Percentiles rank a stretch among this genome's conserved stretches.
Evolutionary conservation across 1,284 basidiomycete species (phyloP).

Genomic region (Melampsora larici-populina): DNA sequence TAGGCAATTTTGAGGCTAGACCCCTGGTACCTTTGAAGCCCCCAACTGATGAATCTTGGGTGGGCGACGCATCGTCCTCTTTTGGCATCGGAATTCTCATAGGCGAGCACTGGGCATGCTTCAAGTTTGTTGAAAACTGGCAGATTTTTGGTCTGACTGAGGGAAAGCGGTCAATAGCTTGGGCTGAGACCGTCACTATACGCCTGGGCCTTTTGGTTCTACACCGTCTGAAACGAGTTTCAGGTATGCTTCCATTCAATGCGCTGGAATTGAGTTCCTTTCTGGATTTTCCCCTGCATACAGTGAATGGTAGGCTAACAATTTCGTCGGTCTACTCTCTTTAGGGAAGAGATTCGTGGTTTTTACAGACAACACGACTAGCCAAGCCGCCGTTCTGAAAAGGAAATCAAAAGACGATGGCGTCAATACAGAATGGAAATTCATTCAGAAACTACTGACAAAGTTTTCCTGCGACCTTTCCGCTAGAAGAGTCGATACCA

Average conservation of each 20-base stretch:
- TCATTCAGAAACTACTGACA: not conserved
- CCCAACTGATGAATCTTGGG: not conserved
- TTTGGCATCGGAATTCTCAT: not conserved
- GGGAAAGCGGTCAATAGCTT: not conserved
- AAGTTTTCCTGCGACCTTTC: not conserved
- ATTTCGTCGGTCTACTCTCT: too few species aligned
- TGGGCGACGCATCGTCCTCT: conserved; percentile 4
- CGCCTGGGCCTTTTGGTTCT: not conserved
- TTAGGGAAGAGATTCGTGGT: not conserved
- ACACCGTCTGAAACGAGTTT: too few species aligned
- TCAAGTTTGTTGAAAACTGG: not conserved
- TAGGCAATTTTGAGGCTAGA: not conserved
- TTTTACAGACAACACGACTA: not conserved
- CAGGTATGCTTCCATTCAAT: too few species aligned
- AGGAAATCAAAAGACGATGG: too few species aligned
- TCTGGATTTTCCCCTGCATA: too few species aligned
- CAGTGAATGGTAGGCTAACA: too few species aligned
- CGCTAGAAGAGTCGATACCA: not conserved
- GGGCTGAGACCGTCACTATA: not conserved
- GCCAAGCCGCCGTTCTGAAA: not conserved
- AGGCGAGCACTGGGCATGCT: not conserved
- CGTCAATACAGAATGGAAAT: too few species aligned
- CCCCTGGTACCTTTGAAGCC: not conserved
- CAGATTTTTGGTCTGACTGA: too few species aligned
- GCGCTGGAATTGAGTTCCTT: too few species aligned